Conservation (phyloP, 768 basidiomycete species). For the Auriscalpium orientale region DNA sequence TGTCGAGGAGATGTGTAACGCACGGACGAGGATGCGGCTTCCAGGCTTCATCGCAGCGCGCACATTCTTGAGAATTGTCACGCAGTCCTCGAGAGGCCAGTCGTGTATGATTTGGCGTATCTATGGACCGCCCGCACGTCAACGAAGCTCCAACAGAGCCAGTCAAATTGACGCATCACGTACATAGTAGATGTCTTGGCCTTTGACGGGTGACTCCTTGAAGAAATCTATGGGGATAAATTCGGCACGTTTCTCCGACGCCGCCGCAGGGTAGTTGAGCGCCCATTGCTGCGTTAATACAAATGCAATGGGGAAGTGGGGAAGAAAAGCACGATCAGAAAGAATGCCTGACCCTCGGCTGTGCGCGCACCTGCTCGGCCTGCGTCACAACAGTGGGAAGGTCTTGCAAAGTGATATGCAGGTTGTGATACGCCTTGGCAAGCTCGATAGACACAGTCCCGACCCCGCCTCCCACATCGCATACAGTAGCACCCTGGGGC, state of each 20-base stretch:
- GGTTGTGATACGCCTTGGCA: slow-evolving; percentile 19
- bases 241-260: slow-evolving; percentile 27
- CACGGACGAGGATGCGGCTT: slow-evolving; percentile 33
- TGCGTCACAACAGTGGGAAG: slow-evolving; percentile 22
- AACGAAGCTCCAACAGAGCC: neutral
- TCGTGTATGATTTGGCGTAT: slow-evolving; percentile 34
- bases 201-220: slow-evolving; percentile 26
- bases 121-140: slow-evolving; percentile 13
- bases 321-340: neutral
- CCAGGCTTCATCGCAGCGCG: slow-evolving; percentile 28
- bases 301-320: neutral
- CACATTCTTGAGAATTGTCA: slow-evolving; percentile 30
- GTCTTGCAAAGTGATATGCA: slow-evolving; percentile 26
- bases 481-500: slow-evolving; percentile 16
- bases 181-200: slow-evolving; percentile 36
- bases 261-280: slow-evolving; percentile 25
- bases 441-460: slow-evolving; percentile 21
- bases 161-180: neutral
- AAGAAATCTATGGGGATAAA: slow-evolving; percentile 36
- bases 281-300: slow-evolving; percentile 23
- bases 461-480: slow-evolving; percentile 27
- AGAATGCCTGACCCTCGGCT: neutral
- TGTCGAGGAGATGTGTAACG: slow-evolving; percentile 6
- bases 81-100: slow-evolving; percentile 31
- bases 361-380: slow-evolving; percentile 18